A percentile compares a stretch with the other conserved stretches of the same genome.
These are phyloP conservation scores for Ganoderma meredithae DNA, from an alignment of 1,284 basidiomycete genomes.

Conservation along the genomic window DNA sequence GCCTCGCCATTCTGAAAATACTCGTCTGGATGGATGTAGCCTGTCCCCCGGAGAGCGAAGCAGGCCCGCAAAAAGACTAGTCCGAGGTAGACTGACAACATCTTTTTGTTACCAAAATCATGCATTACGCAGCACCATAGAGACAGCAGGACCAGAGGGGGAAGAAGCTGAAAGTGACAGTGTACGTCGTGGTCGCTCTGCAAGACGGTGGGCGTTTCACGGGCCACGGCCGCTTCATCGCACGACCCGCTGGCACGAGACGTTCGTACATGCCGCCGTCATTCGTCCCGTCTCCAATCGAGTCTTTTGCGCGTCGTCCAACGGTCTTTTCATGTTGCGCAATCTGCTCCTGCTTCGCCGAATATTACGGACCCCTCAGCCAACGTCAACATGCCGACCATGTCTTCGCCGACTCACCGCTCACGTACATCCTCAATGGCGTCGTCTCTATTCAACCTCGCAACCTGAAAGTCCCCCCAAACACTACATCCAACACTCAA, in stretches of 20 bases:
- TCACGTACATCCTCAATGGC: not conserved
- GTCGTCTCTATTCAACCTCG: not conserved
- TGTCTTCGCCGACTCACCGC: not conserved
- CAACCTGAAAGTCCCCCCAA: not conserved
- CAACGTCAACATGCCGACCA: not conserved
- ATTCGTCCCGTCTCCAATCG: no score
- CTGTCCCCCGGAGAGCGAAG: slow-evolving; percentile 45
- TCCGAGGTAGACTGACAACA: slow-evolving; percentile 22
- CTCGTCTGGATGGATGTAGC: slow-evolving; percentile 53
- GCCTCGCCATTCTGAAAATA: slow-evolving; percentile 52
- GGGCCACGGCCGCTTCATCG: no score
- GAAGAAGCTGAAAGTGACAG: not conserved
- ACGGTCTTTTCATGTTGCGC: not conserved
- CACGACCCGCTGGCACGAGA: no score
- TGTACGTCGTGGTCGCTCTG: not conserved
- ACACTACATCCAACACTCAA: slow-evolving; percentile 16
- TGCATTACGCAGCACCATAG: not conserved
- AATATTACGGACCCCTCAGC: not conserved
- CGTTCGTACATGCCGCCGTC: no score
- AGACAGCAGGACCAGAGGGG: not conserved
- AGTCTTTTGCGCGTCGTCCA: no score
- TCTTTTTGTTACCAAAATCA: not conserved
- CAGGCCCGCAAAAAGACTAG: slow-evolving; percentile 40
- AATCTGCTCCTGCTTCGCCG: not conserved
- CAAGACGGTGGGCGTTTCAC: no score